phyloP scores from a whole-genome alignment of 176 grass and related monocot genomes.

The Cenchrus americanus region DNA sequence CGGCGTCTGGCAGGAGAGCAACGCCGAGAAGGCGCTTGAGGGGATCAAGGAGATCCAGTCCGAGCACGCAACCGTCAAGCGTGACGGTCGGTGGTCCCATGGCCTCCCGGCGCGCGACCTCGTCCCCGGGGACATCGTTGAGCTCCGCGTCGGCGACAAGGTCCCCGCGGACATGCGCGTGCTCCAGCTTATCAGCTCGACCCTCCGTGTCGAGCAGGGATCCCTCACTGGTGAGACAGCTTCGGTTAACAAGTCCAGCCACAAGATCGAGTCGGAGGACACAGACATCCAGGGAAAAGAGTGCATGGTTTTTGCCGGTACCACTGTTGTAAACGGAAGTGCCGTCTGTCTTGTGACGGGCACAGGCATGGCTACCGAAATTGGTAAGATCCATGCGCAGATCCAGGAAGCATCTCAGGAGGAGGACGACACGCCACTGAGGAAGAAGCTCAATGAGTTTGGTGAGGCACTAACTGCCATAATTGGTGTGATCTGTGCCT shows the following conservation, averaged over 20 bases:
- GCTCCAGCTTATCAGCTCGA: slow-evolving; percentile 81
- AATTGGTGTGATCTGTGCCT: slow-evolving; percentile 82
- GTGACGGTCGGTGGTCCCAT: slow-evolving; percentile 70
- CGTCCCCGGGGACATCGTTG: slow-evolving; percentile 85
- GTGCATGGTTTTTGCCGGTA: slow-evolving; percentile 93
- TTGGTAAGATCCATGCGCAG: slow-evolving; percentile 96
- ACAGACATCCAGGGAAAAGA: slow-evolving; percentile 94
- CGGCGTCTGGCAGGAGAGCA: slow-evolving; percentile 98
- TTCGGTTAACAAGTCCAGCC: slow-evolving; percentile 82
- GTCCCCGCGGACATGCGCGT: slow-evolving; percentile 95
- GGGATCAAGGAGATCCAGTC: slow-evolving; percentile 98
- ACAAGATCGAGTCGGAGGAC: slow-evolving; percentile 63
- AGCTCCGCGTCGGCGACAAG: slow-evolving; percentile 94
- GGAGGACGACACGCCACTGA: slow-evolving; percentile 88
- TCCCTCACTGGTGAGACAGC: slow-evolving; percentile 90
- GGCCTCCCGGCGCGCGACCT: slow-evolving; percentile 72
- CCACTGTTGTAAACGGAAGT: slow-evolving; percentile 90
- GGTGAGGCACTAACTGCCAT: slow-evolving; percentile 89
- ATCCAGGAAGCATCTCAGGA: slow-evolving; percentile 94
- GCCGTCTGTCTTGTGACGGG: slow-evolving; percentile 79
- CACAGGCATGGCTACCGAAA: slow-evolving; percentile 92
- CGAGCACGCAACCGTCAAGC: slow-evolving; percentile 90
- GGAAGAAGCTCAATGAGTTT: slow-evolving; percentile 97
- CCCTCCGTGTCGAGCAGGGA: slow-evolving; percentile 90
- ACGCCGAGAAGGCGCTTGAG: slow-evolving; percentile 98